These are phyloP conservation scores for Alloascoidea hylecoeti DNA, from an alignment of 805 yeast species.

Conservation along the genomic window DNA sequence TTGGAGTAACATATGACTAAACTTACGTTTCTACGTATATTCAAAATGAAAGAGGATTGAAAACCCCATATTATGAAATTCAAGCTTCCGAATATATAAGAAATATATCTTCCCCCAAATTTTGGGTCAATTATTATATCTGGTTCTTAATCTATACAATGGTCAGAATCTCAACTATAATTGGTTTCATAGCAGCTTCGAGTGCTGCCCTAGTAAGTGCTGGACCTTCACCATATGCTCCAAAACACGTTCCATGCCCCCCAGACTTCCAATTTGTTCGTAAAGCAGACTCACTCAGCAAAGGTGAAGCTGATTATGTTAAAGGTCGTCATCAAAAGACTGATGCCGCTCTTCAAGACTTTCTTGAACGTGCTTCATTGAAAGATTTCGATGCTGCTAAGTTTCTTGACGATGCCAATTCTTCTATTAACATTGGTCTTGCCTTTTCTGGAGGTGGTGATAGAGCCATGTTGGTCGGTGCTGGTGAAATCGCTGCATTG, in stretches of 20 bases:
- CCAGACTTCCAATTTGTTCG: neutral
- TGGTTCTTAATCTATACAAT: no score
- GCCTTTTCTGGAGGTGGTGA: slow-evolving; percentile 79
- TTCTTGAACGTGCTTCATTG: slow-evolving; percentile 29
- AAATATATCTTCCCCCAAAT: no score
- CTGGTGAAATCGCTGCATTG: slow-evolving; percentile 37
- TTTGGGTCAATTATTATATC: no score
- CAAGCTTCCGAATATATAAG: no score
- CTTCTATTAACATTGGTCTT: slow-evolving; percentile 15
- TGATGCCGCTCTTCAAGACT: slow-evolving; percentile 22
- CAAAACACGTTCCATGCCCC: neutral
- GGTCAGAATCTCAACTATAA: no score
- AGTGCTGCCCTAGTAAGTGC: no score
- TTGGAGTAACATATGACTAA: no score
- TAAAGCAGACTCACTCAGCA: neutral
- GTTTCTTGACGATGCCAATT: neutral
- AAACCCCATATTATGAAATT: no score
- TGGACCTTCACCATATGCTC: neutral
- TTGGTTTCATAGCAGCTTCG: no score
- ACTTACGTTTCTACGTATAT: no score
- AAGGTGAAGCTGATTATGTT: neutral
- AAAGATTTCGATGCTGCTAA: slow-evolving; percentile 30
- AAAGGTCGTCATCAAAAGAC: slow-evolving; percentile 9
- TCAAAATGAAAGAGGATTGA: no score
- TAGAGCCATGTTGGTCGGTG: slow-evolving; percentile 45